These are phyloP conservation scores for Pseudocohnilembus persalinus DNA, from an alignment of 169 alveolate genomes.

Conservation along the genomic window DNA sequence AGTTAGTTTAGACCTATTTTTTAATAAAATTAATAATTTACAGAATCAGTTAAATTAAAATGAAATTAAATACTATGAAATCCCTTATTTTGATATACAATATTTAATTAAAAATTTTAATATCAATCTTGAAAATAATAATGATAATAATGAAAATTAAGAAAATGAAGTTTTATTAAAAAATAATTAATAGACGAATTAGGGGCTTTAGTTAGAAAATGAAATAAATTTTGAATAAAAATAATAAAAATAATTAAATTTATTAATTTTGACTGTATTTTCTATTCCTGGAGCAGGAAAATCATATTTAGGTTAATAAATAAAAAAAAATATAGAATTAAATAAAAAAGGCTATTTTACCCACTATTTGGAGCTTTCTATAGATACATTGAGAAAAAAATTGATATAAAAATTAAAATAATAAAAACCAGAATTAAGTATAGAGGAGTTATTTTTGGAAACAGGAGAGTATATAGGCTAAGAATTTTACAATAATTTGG, in stretches of 20 bases:
- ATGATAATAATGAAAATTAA: neutral
- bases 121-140: neutral
- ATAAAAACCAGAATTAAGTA: neutral
- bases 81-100: neutral
- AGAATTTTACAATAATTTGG: too few relatives aligned
- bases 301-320: neutral
- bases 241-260: too few relatives aligned
- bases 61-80: too few relatives aligned
- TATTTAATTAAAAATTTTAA: too few relatives aligned
- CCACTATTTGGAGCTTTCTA: neutral
- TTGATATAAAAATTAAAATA: neutral
- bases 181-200: too few relatives aligned
- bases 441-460: neutral
- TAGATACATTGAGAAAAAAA: neutral
- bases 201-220: too few relatives aligned
- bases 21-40: too few relatives aligned
- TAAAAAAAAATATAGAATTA: neutral
- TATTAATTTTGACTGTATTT: neutral
- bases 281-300: neutral
- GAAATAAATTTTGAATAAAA: too few relatives aligned
- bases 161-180: neutral
- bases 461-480: neutral
- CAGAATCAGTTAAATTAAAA: too few relatives aligned
- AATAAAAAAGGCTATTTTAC: neutral
- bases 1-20: too few relatives aligned